Base-by-base conservation (phyloP, 257 asterid genomes). In the Solanum megistacrolobum region DNA sequence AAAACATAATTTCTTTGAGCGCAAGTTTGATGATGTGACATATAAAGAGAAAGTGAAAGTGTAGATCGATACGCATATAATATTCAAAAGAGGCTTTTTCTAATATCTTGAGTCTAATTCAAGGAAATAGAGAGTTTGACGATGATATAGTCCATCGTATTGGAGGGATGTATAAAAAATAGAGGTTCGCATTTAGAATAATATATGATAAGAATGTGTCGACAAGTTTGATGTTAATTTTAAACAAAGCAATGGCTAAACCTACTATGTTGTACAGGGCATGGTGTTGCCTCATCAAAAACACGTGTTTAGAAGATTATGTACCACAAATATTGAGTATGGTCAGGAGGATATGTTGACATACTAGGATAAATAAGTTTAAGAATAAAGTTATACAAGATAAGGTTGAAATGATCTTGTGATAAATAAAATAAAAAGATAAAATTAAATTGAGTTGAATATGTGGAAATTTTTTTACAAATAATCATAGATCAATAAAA, bases 371-470 rank as follows among this genome's bases (percentile, higher is more conserved):
- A 11, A 8, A 65, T 65, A n/a, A 5, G 31, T 0, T 4, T n/a
- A n/a, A 1, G 8, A 10, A 65, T 12, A 1, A 65, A 6, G 4
- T n/a, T 10, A n/a, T 10, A 62, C 1, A 4, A 62, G 31, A 62
- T 2, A 62, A 23, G 0, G 1, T 23, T 62, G 3, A 0, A 23
- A 23, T 60, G 3, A 23, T 9, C 0, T 9, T 9, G 6, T 60
- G 5, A 60, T 2, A n/a, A 60, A 60, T 60, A 60, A 23, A 9
- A 55, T 55, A 0, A 7, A 8, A 7, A 55, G 3, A 0, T 1
- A 2, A 18, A 0, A 55, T 55, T 55, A 0, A 55, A 0, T 3
- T 55, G 4, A 3, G 3, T 55, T 2, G 0, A 9, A 62, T 3
- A 58, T 8, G 5, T 58, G 5, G 3, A 58, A 20, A 58, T 29